These are phyloP conservation scores for Torrubiellomyces zombiae DNA, from an alignment of 2,329 filamentous ascomycete genomes.

Conservation along the genomic window DNA sequence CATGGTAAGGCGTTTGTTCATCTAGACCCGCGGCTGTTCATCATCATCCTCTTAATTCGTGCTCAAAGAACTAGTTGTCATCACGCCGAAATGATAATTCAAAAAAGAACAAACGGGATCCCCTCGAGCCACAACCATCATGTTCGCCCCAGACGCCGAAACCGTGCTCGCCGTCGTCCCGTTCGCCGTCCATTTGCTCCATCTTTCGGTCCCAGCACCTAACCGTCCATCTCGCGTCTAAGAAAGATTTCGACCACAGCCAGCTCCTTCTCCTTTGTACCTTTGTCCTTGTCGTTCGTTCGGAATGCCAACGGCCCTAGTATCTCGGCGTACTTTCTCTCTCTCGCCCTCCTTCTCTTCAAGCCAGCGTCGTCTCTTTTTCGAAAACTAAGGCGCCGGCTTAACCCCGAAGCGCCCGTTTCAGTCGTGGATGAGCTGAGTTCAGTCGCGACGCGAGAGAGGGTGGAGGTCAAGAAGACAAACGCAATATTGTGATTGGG, in stretches of 20 bases:
- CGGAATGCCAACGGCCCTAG: conserved; percentile 50
- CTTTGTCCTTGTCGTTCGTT: conserved; percentile 35
- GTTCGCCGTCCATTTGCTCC: conserved; percentile 1
- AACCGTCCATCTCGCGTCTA: conserved; percentile 15
- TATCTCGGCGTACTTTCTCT: conserved; percentile 45
- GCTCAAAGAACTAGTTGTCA: too few species aligned
- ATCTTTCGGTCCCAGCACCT: conserved; percentile 8
- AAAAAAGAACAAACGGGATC: too few species aligned
- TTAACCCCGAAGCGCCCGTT: conserved; percentile 14
- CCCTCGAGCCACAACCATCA: too few species aligned
- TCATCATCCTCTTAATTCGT: too few species aligned
- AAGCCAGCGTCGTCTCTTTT: conserved; percentile 14
- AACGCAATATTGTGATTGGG: conserved; percentile 80
- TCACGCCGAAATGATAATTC: not conserved
- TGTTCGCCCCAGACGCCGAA: not conserved
- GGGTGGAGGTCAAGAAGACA: conserved; percentile 68
- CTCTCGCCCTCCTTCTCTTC: conserved; percentile 36
- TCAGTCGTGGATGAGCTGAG: conserved; percentile 22
- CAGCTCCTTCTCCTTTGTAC: conserved; percentile 45
- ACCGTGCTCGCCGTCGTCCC: not conserved
- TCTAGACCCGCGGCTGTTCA: too few species aligned
- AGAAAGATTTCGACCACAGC: conserved; percentile 54
- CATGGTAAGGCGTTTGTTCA: too few species aligned
- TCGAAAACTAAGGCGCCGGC: conserved; percentile 30
- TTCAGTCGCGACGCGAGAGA: conserved; percentile 37